Evolutionary conservation across 306 rosid species (phyloP), one percentile per base, ranked within the genome.

Genomic region (Dryas octopetala): DNA sequence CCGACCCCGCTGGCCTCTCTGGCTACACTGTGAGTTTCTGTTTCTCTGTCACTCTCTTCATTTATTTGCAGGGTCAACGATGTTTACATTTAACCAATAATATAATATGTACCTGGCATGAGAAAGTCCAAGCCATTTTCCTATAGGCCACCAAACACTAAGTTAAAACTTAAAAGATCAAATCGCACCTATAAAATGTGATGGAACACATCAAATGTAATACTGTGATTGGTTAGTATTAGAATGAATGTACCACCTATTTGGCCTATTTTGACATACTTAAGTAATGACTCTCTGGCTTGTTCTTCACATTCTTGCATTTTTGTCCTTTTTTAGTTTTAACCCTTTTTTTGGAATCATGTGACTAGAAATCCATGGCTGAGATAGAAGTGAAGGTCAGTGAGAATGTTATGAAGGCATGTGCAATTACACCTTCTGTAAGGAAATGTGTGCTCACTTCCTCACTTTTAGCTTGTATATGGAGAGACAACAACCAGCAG

Each of bases 1-100:
- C 84, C 3, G 99, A 95, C 76, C 97, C 99, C 12, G 87, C 93
- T 19, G 99, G 97, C 38, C 88, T 95, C 14, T 88, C 99, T 17
- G 99, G 99, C 47, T 95, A 95, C 80, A 86, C 97, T 0, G 99
- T 94, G 38, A 81, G 90, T 52, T 43, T 8, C 60, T 57, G 13
- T 50, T 15, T 13, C 50, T 19, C 1, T 40, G 0, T 7, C 68
- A 63, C 50, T 23, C 23, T 23, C 23, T 5, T 9, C 41, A 9
- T 59, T 4, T 28, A 28, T 7, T 62, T 62, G 38, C 38, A 32
- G 38, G 1, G 2, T 2, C 38, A 32, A 32, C 3, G 38, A 68
- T 68, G 68, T 13, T 1, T 47, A 59, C 14, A 5, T 51, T 49
- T 12, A 1, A 19, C 55, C 54, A 52, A 46, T 46, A 5, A 1